Percentiles rank a stretch among this genome's conserved stretches.
Conservation (phyloP, 2,329 filamentous ascomycete genomes). For the Albifimbria verrucaria region DNA sequence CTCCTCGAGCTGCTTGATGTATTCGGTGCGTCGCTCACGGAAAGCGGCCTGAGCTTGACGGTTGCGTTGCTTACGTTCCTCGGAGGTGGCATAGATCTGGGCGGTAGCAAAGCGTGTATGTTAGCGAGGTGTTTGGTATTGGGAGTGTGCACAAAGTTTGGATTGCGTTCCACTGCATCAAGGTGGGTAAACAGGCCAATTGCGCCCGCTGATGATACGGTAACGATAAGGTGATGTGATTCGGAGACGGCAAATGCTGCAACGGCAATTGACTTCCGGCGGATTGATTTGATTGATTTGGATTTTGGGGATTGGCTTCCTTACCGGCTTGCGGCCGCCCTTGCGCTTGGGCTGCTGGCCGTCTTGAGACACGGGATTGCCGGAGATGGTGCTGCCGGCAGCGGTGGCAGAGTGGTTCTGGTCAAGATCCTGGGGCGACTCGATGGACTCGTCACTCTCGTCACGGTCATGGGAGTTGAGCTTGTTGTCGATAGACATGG, state of each 20-base stretch:
- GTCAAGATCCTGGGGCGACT: constrained; percentile 59
- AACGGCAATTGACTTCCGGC: constrained; percentile 1
- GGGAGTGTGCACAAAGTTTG: background rate
- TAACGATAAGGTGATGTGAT: background rate
- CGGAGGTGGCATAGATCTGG: constrained; percentile 97
- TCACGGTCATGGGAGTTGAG: constrained; percentile 42
- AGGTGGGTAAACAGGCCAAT: background rate
- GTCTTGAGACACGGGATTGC: constrained; percentile 42
- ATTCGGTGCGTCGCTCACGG: constrained; percentile 92
- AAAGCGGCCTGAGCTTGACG: constrained; percentile 96
- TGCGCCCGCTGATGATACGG: background rate
- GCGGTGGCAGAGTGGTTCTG: constrained; percentile 30
- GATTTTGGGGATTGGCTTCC: constrained; percentile 21
- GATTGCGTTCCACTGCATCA: background rate
- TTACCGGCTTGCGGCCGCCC: constrained; percentile 93
- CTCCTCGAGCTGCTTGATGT: constrained; percentile 98
- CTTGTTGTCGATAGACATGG: constrained; percentile 59
- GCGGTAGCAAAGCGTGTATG: background rate
- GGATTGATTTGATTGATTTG: no score
- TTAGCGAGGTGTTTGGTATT: constrained; percentile 9
- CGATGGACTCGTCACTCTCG: constrained; percentile 59
- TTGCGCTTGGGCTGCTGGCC: constrained; percentile 82
- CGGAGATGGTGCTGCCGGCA: constrained; percentile 12
- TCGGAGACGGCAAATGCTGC: background rate
- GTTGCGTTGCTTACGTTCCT: constrained; percentile 97